Base-by-base conservation (phyloP, 305 asterid species). In the Fraxinus ornus region DNA sequence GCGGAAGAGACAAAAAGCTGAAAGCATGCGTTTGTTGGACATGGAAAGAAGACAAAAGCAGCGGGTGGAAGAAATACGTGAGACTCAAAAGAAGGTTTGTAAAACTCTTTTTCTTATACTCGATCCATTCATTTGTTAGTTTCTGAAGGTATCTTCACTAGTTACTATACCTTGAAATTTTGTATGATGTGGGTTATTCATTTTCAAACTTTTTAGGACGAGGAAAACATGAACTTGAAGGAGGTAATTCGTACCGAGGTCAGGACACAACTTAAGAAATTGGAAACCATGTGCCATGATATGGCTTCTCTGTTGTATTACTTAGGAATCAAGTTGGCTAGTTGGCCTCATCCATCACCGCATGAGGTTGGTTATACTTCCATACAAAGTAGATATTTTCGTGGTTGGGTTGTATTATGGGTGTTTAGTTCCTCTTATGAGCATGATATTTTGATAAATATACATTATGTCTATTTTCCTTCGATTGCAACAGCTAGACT, bases 31-130 rank as follows among this genome's bases (percentile, higher is more conserved):
- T 30, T 41, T 91, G 83, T 78, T 90, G 85, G 99, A 97, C 86
- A 91, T 94, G 98, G 97, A 97, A 90, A 91, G 91, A 88, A 93
- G 99, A 87, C 98, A 92, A 86, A 94, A 94, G 78, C 86, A 91
- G 86, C 97, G 99, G 13, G 19, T 97, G 72, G 97, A 94, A 83
- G 99, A 97, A 91, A 88, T 97, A 60, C 89, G 99, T 72, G 91
- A 85, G 83, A 85, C 87, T 75, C 91, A 94, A 79, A 94, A 91
- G 89, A 91, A 95, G 98, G 99, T 97, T 4, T 37, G 83, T 24
- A 3, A 19, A 33, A 10, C 57, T 79, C 76, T 70, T 76, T 80
- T 60, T 77, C 68, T 76, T 60, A 77, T 39, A 66, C 41, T 77
- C 81, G 22, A 35, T 55, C n/a, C 0, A 7, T 84, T 66, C 73